These are phyloP conservation scores for Coprinopsis marcescibilis DNA, from an alignment of 768 basidiomycete species.

Conservation along the genomic window DNA sequence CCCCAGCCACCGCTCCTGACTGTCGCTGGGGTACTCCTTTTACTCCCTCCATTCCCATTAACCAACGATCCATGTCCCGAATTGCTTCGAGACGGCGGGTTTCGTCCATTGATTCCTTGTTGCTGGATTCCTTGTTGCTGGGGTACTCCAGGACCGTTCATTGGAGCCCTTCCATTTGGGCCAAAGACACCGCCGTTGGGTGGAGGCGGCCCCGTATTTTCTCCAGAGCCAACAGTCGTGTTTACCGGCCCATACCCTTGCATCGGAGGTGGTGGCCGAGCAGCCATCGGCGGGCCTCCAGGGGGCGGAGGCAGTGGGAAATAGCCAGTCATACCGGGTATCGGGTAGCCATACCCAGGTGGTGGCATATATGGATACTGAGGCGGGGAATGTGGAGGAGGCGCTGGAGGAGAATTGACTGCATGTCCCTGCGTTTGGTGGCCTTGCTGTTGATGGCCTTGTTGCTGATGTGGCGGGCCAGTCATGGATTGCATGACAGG, in stretches of 20 bases:
- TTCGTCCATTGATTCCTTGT: constrained; percentile 14
- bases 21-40: constrained; percentile 26
- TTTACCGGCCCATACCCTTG: constrained; percentile 16
- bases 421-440: constrained; percentile 9
- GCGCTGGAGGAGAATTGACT: constrained; percentile 8
- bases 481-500: constrained; percentile 2
- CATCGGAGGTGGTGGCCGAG: constrained; percentile 18
- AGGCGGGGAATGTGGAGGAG: constrained; percentile 16
- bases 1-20: constrained; percentile 57
- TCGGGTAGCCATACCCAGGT: constrained; percentile 15
- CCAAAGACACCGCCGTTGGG: constrained; percentile 15
- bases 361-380: constrained; percentile 12
- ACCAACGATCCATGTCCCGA: constrained; percentile 17
- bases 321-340: constrained; percentile 26
- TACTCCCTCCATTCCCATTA: constrained; percentile 26
- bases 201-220: constrained; percentile 15
- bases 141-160: constrained; percentile 22
- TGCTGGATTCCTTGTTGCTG: constrained; percentile 15
- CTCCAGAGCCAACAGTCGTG: constrained; percentile 14
- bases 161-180: constrained; percentile 13
- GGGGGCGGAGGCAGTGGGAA: constrained; percentile 20
- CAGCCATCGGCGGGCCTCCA: constrained; percentile 23
- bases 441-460: constrained; percentile 7
- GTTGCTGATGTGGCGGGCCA: too few species aligned
- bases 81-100: constrained; percentile 22